Conservation (phyloP, 164 flowering plant species). For the Aristolochia californica region DNA sequence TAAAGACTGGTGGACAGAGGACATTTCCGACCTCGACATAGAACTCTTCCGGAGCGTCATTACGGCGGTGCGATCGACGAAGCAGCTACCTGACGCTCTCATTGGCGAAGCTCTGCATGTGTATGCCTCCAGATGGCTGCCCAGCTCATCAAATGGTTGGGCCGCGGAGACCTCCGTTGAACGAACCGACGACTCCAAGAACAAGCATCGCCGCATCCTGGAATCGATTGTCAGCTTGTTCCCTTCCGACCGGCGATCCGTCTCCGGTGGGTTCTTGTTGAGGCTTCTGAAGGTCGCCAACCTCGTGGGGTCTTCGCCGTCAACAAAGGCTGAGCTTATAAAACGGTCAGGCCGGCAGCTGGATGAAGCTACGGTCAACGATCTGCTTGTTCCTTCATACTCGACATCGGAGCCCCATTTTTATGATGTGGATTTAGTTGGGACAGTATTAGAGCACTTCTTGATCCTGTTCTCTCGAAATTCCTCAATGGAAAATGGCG, state of each 20-base stretch:
- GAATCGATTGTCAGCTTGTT: conserved; percentile 64
- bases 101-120: conserved; percentile 92
- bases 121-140: conserved; percentile 68
- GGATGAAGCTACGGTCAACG: conserved; percentile 55
- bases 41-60: conserved; percentile 57
- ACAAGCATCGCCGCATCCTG: conserved; percentile 31
- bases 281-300: conserved; percentile 50
- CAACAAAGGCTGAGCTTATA: conserved; percentile 59
- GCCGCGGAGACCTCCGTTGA: conserved; percentile 24
- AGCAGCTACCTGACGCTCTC: conserved; percentile 54
- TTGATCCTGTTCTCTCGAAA: conserved; percentile 38
- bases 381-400: conserved; percentile 38
- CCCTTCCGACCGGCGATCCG: conserved; percentile 58
- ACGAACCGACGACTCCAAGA: conserved; percentile 19
- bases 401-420: conserved; percentile 19
- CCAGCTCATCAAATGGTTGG: conserved; percentile 21
- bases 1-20: conserved; percentile 97
- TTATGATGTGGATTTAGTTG: conserved; percentile 51
- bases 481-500: conserved; percentile 16
- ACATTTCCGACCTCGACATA: conserved; percentile 55
- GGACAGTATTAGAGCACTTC: conserved; percentile 43
- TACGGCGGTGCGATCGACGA: conserved; percentile 35
- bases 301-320: conserved; percentile 34
- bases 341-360: conserved; percentile 47
- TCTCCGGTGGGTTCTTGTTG: conserved; percentile 58